These are phyloP conservation scores for Datisca glomerata DNA, from an alignment of 306 rosid species.

Conservation along the genomic window DNA sequence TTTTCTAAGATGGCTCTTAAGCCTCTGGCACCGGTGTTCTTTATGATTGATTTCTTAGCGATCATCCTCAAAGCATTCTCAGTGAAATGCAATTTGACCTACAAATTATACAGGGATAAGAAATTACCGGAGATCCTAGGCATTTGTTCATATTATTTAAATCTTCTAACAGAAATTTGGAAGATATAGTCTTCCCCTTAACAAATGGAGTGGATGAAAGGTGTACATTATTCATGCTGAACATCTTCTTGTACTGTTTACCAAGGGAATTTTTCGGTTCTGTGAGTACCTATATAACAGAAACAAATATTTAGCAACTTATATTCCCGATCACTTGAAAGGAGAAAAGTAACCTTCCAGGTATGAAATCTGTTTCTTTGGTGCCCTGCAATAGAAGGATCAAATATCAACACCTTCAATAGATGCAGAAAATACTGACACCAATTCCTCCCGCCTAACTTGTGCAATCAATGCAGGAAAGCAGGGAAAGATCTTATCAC, in stretches of 20 bases:
- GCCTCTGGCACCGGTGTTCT: conserved; percentile 71
- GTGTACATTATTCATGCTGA: conserved; percentile 47
- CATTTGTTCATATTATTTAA: background rate
- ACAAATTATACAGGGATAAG: conserved; percentile 11
- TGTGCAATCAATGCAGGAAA: too few relatives aligned
- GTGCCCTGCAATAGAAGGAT: too few relatives aligned
- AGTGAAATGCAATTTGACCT: conserved; percentile 54
- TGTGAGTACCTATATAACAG: conserved; percentile 37
- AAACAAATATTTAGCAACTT: conserved; percentile 6
- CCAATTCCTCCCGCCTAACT: too few relatives aligned
- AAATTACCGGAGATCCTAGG: conserved; percentile 4
- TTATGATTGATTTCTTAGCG: conserved; percentile 58
- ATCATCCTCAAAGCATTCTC: conserved; percentile 44
- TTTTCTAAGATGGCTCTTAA: conserved; percentile 52
- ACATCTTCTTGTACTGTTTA: conserved; percentile 66
- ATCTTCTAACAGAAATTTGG: too few relatives aligned
- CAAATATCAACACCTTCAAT: too few relatives aligned
- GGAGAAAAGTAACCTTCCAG: too few relatives aligned
- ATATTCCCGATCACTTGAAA: too few relatives aligned
- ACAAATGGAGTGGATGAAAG: background rate
- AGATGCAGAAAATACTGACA: too few relatives aligned
- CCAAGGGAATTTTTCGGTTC: conserved; percentile 64
- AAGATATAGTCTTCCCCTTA: background rate
- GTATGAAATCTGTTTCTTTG: too few relatives aligned
- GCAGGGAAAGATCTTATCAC: too few relatives aligned